Conservation (phyloP, 2,329 filamentous ascomycete genomes). For the Cercospora sp. region DNA sequence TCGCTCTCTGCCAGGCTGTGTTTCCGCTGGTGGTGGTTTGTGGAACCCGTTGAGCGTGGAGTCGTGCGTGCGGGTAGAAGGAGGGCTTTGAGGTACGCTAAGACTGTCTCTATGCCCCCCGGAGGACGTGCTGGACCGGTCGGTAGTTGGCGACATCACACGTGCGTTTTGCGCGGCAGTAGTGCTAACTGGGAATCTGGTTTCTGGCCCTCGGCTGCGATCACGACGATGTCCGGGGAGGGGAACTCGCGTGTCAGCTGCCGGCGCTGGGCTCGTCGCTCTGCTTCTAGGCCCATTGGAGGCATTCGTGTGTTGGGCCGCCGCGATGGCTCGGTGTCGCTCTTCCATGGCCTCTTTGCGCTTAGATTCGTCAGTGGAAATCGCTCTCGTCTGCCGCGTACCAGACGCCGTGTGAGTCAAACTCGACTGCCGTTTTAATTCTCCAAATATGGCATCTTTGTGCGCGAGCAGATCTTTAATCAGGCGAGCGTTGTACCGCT, state of each 20-base stretch:
- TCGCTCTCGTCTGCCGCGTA: conserved; percentile 67
- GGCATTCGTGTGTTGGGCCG: conserved; percentile 38
- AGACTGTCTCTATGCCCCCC: conserved; percentile 64
- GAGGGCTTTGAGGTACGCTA: conserved; percentile 69
- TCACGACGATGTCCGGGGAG: conserved; percentile 69
- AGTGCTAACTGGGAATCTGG: conserved; percentile 73
- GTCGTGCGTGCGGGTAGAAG: conserved; percentile 25
- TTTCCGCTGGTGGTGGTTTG: conserved; percentile 36
- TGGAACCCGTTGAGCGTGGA: conserved; percentile 34
- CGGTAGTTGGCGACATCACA: conserved; percentile 42
- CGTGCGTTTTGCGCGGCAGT: conserved; percentile 51
- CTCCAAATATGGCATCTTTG: conserved; percentile 93
- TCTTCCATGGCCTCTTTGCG: conserved; percentile 93
- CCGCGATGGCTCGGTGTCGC: conserved; percentile 75
- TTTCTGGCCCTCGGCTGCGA: conserved; percentile 66
- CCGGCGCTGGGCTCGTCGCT: conserved; percentile 51
- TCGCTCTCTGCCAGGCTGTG: conserved; percentile 22
- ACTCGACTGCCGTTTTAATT: conserved; percentile 86
- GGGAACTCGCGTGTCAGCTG: conserved; percentile 39
- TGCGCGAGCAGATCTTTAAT: conserved; percentile 89
- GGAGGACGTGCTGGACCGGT: conserved; percentile 25
- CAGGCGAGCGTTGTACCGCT: conserved; percentile 87
- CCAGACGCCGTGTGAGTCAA: conserved; percentile 65
- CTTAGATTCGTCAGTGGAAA: conserved; percentile 94
- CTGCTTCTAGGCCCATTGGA: conserved; percentile 32